Evolutionary conservation across 2,329 filamentous ascomycete species (phyloP).

Genomic region (Neonectria neomacrospora): DNA sequence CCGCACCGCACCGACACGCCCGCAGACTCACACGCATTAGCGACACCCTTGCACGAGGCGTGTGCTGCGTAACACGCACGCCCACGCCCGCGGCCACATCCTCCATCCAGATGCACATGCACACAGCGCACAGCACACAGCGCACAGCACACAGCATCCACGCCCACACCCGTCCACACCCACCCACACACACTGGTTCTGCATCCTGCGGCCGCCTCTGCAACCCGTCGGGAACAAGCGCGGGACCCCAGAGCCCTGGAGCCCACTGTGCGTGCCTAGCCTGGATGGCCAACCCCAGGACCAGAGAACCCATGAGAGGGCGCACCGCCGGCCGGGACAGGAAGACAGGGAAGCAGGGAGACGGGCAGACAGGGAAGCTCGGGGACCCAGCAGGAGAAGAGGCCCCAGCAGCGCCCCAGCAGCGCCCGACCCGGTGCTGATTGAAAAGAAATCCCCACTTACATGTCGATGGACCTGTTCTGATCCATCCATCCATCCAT

Average conservation of each 20-base stretch:
- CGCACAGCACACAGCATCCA: neutral
- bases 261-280: too few species aligned
- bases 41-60: slow-evolving; percentile 4
- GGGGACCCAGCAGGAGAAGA: neutral
- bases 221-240: slow-evolving; percentile 52
- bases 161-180: slow-evolving; percentile 12
- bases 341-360: neutral
- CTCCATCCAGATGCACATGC: slow-evolving; percentile 4
- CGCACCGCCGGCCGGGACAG: neutral
- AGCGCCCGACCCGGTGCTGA: slow-evolving; percentile 25
- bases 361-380: neutral
- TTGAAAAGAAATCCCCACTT: slow-evolving; percentile 23
- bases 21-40: slow-evolving; percentile 3
- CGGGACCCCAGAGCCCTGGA: slow-evolving; percentile 50
- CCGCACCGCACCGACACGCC: slow-evolving; percentile 6
- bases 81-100: slow-evolving; percentile 12
- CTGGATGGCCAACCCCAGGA: slow-evolving; percentile 33
- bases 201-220: slow-evolving; percentile 55
- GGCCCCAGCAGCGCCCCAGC: slow-evolving; percentile 22
- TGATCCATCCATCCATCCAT: slow-evolving; percentile 18
- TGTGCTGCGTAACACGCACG: slow-evolving; percentile 5
- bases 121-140: too few species aligned
- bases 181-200: slow-evolving; percentile 44
- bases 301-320: neutral
- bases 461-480: slow-evolving; percentile 4